phyloP scores from a whole-genome alignment of 345 rosid genomes.

The Sapria himalayana region DNA sequence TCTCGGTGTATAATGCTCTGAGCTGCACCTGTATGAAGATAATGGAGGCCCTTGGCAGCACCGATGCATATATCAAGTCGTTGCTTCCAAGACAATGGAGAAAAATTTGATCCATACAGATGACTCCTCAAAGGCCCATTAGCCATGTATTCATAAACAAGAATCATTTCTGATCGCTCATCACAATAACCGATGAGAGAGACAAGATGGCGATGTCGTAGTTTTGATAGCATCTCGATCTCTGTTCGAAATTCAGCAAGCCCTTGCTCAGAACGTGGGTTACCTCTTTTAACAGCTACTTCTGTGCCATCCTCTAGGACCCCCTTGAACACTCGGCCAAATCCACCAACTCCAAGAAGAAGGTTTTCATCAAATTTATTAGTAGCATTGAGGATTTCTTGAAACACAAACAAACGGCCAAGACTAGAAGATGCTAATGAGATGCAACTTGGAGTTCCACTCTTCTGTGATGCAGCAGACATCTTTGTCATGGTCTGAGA shows the following conservation, averaged over 20 bases:
- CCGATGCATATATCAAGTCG: constrained; percentile 95
- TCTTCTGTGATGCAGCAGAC: constrained; percentile 77
- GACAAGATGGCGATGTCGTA: constrained; percentile 90
- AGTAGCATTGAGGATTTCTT: constrained; percentile 84
- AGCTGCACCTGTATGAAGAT: constrained; percentile 95
- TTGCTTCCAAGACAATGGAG: constrained; percentile 83
- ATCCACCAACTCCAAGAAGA: constrained; percentile 94
- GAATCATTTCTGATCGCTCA: constrained; percentile 87
- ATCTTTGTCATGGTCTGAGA: constrained; percentile 62
- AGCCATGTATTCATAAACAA: constrained; percentile 94
- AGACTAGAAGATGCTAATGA: constrained; percentile 60
- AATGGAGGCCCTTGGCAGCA: constrained; percentile 89
- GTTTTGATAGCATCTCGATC: constrained; percentile 92
- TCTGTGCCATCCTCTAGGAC: constrained; percentile 74
- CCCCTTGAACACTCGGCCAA: constrained; percentile 86
- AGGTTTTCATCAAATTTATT: constrained; percentile 75
- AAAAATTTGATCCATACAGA: constrained; percentile 79
- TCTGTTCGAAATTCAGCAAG: constrained; percentile 94
- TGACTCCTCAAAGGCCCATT: constrained; percentile 91
- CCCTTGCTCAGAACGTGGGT: constrained; percentile 98
- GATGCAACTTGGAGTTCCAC: constrained; percentile 72
- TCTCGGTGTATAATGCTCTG: constrained; percentile 97
- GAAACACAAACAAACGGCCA: constrained; percentile 65
- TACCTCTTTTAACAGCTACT: constrained; percentile 94
- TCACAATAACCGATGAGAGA: constrained; percentile 96